These are phyloP conservation scores for Leccinellum rugosiceps DNA, from an alignment of 768 basidiomycete genomes.

Conservation along the genomic window DNA sequence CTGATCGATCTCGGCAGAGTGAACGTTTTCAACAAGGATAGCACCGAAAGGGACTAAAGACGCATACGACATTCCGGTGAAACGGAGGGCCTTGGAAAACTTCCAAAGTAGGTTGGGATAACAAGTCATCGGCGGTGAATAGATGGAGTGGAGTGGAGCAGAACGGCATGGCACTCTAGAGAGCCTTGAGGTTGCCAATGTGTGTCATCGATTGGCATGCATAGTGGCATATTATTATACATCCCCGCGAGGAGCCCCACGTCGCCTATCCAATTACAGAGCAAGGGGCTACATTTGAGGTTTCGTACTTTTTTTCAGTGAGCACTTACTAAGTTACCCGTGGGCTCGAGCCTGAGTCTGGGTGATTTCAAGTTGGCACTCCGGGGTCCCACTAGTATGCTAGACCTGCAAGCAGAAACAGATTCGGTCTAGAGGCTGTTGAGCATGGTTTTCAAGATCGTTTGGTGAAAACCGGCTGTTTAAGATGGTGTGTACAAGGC, in stretches of 20 bases:
- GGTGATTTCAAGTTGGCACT: not conserved
- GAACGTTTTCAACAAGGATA: constrained; percentile 36
- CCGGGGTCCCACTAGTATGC: not conserved
- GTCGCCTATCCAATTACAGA: no score
- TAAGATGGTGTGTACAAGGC: no score
- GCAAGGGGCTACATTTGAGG: no score
- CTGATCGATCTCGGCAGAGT: constrained; percentile 38
- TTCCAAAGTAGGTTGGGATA: not conserved
- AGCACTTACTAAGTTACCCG: no score
- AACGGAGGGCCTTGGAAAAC: not conserved
- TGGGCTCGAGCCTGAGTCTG: no score
- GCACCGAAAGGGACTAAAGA: constrained; percentile 20
- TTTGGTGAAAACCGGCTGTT: not conserved
- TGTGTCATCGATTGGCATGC: not conserved
- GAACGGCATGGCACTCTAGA: not conserved
- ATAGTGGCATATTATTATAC: not conserved
- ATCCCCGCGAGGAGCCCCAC: no score
- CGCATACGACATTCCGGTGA: not conserved
- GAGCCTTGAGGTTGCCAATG: not conserved
- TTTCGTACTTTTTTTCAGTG: no score
- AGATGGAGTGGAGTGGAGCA: not conserved
- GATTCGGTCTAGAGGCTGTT: not conserved
- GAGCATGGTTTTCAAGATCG: not conserved
- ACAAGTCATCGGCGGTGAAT: not conserved
- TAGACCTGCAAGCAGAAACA: not conserved